phyloP scores from a whole-genome alignment of 2,329 filamentous ascomycete genomes.

The Mycosphaerella sp. region DNA sequence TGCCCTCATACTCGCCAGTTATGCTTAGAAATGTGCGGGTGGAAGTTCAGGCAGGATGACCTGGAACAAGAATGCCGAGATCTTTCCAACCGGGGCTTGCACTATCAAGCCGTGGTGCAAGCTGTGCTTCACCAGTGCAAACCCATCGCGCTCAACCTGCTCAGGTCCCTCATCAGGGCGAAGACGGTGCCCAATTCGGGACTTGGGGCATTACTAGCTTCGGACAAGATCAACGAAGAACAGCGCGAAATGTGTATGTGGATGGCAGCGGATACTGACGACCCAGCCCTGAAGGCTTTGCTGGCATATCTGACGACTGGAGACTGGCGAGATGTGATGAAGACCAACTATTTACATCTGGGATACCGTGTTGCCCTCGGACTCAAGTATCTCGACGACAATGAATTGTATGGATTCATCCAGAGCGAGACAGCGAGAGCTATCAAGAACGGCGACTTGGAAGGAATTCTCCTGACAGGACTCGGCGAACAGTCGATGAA shows the following conservation, averaged over 20 bases:
- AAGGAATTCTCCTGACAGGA: slow-evolving; percentile 71
- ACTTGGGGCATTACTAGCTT: slow-evolving; percentile 44
- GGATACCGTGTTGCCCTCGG: slow-evolving; percentile 69
- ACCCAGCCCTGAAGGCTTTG: slow-evolving; percentile 73
- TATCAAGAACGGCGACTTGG: slow-evolving; percentile 62
- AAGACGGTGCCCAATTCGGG: slow-evolving; percentile 55
- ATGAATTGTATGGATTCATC: slow-evolving; percentile 40
- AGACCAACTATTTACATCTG: slow-evolving; percentile 66
- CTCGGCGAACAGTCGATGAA: slow-evolving; percentile 67
- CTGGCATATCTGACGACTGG: slow-evolving; percentile 70
- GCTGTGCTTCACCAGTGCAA: slow-evolving; percentile 68
- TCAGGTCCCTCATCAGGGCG: slow-evolving; percentile 62
- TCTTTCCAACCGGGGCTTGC: slow-evolving; percentile 48
- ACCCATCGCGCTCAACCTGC: slow-evolving; percentile 60
- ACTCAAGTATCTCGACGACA: slow-evolving; percentile 60
- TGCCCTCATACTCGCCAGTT: slow-evolving; percentile 66
- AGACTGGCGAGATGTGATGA: slow-evolving; percentile 67
- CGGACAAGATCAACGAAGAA: slow-evolving; percentile 47
- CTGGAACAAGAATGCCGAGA: slow-evolving; percentile 45
- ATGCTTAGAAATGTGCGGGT: slow-evolving; percentile 67
- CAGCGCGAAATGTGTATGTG: slow-evolving; percentile 57
- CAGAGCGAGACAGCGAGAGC: slow-evolving; percentile 52
- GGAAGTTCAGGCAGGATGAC: slow-evolving; percentile 54
- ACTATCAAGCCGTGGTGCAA: slow-evolving; percentile 67
- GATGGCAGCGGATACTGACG: slow-evolving; percentile 59